A percentile compares a stretch with the other conserved stretches of the same genome.
Conservation (phyloP, 1,284 basidiomycete species). For the Malassezia japonica region DNA sequence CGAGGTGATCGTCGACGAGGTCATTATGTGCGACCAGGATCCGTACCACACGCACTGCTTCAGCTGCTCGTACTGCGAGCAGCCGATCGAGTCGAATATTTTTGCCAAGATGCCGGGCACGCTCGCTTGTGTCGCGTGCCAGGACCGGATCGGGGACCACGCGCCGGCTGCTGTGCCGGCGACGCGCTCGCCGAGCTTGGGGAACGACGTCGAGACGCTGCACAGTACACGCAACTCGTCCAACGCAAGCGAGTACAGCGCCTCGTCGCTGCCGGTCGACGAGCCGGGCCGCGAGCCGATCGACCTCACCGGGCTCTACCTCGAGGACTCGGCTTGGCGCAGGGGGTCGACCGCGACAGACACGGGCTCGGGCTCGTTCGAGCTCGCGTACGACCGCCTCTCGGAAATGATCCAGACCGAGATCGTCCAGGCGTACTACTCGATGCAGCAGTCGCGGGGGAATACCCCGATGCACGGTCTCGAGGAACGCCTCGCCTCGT, state of each 20-base stretch:
- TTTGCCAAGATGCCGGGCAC: constrained; percentile 1
- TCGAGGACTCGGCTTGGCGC: too few relatives aligned
- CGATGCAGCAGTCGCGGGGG: neutral
- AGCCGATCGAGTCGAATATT: constrained; percentile 1
- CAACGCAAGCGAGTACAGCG: neutral
- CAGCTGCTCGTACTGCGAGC: constrained; percentile 1
- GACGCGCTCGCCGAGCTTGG: neutral
- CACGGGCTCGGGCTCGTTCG: neutral
- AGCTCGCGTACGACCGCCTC: constrained; percentile 6
- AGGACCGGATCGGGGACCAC: neutral
- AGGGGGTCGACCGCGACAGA: neutral
- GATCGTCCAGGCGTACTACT: constrained; percentile 12
- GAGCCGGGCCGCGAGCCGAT: neutral
- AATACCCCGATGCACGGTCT: constrained; percentile 1
- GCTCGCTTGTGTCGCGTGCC: neutral
- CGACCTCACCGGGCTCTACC: neutral
- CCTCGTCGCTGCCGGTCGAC: neutral
- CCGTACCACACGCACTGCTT: constrained; percentile 16
- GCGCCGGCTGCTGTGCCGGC: neutral
- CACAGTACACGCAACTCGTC: neutral
- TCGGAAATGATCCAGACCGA: constrained; percentile 16
- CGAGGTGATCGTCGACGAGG: constrained; percentile 10
- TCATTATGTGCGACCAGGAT: constrained; percentile 15
- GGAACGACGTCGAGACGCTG: too few relatives aligned
- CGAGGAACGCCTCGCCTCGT: neutral